Evolutionary conservation across 768 basidiomycete genomes (phyloP).

Genomic region (Agrocybe chaxingu): DNA sequence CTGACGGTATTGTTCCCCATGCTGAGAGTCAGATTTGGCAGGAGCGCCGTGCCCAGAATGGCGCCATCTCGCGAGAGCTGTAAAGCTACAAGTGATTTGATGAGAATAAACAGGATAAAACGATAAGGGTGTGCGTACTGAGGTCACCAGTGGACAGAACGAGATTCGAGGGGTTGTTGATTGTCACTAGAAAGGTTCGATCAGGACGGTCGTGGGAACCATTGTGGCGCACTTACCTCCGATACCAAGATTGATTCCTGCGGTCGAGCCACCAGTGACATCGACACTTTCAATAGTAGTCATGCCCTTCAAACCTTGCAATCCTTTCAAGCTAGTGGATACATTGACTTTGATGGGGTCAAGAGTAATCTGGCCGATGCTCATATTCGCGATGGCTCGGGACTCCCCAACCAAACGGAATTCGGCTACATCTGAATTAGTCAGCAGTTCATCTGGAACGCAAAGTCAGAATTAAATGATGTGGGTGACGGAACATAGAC

Average conservation of each 20-base stretch:
- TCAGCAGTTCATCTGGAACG: conserved; percentile 51
- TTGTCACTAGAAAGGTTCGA: conserved; percentile 39
- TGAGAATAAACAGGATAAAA: not conserved
- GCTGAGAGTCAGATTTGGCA: conserved; percentile 56
- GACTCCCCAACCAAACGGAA: conserved; percentile 63
- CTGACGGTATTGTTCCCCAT: conserved; percentile 59
- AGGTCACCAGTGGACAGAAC: conserved; percentile 61
- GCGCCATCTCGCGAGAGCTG: conserved; percentile 51
- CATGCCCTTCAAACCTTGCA: conserved; percentile 56
- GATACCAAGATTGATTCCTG: conserved; percentile 58
- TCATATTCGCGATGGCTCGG: conserved; percentile 55
- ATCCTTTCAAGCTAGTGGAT: conserved; percentile 53
- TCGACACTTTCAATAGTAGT: conserved; percentile 59
- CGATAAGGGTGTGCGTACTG: conserved; percentile 35
- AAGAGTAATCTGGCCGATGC: conserved; percentile 64
- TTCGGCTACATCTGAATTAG: conserved; percentile 39
- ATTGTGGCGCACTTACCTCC: conserved; percentile 34
- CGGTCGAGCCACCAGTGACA: conserved; percentile 58
- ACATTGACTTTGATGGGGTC: conserved; percentile 73
- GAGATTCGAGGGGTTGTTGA: conserved; percentile 67
- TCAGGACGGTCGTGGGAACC: not conserved
- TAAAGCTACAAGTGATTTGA: conserved; percentile 35
- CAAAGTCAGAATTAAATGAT: not conserved
- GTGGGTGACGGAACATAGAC: conserved; percentile 16
- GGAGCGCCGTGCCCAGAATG: conserved; percentile 54